These are phyloP conservation scores for Fusarium clavum DNA, from an alignment of 2,329 filamentous ascomycete species.

Conservation along the genomic window DNA sequence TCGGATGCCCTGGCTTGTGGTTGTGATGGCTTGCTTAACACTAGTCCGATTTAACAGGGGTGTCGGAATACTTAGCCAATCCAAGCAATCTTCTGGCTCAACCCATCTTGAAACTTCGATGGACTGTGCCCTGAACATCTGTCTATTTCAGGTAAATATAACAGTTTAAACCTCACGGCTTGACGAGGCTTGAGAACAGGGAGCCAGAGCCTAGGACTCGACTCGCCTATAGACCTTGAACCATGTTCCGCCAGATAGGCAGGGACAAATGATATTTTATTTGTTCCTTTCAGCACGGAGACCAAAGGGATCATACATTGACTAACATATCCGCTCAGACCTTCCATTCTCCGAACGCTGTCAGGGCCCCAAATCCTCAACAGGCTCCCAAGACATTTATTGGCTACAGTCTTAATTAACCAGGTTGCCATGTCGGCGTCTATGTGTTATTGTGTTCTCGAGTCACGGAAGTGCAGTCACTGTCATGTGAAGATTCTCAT, in stretches of 20 bases:
- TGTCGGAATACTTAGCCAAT: conserved; percentile 1
- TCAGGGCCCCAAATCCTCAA: conserved; percentile 1
- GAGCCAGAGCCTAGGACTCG: conserved; percentile 6
- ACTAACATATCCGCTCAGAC: conserved; percentile 16
- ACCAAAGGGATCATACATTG: conserved; percentile 20
- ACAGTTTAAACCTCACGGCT: conserved; percentile 3
- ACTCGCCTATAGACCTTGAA: conserved; percentile 15
- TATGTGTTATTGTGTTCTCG: conserved; percentile 33
- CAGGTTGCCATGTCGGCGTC: conserved; percentile 28
- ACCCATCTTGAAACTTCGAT: conserved; percentile 8
- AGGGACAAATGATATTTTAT: background rate
- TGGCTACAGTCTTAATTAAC: conserved; percentile 27
- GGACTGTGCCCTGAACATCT: background rate
- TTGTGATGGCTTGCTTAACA: conserved; percentile 3
- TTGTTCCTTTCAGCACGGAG: background rate
- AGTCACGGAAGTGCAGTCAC: conserved; percentile 37
- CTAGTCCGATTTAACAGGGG: conserved; percentile 7
- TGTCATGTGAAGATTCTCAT: conserved; percentile 34
- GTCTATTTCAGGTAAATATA: conserved; percentile 13
- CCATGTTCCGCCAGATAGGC: background rate
- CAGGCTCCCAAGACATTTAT: conserved; percentile 17
- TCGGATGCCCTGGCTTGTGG: conserved; percentile 11
- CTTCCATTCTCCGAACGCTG: conserved; percentile 18
- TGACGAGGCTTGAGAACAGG: conserved; percentile 13
- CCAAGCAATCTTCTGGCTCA: conserved; percentile 21